Evolutionary conservation across 208 protist genomes (phyloP).

Genomic region (Leishmania turanica): DNA sequence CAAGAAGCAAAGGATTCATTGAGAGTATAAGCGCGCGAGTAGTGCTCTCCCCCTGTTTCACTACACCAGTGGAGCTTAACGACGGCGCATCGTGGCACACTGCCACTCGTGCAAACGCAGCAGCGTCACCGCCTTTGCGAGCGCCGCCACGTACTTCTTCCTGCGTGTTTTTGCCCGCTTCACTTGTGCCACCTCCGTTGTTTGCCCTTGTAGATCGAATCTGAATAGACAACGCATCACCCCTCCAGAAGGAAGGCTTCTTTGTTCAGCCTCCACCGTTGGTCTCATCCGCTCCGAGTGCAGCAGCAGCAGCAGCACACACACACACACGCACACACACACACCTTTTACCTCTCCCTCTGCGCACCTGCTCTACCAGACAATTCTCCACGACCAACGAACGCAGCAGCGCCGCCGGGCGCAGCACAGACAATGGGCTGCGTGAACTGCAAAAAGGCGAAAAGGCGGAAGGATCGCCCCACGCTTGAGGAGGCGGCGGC

Average conservation of each 20-base stretch:
- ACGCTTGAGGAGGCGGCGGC: slow-evolving; percentile 16
- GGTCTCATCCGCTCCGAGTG: not conserved
- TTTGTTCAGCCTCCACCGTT: not conserved
- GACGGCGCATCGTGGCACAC: not conserved
- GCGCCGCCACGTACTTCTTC: not conserved
- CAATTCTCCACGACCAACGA: not conserved
- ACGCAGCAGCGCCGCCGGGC: not conserved
- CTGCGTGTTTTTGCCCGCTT: not conserved
- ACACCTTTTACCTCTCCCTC: not conserved
- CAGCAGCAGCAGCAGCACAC: not conserved
- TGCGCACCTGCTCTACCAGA: not conserved
- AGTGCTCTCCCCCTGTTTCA: not conserved
- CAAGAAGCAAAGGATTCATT: not conserved
- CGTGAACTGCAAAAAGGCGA: slow-evolving; percentile 13
- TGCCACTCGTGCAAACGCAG: not conserved
- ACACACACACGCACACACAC: too few species aligned
- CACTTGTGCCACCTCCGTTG: not conserved
- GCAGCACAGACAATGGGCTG: slow-evolving; percentile 21
- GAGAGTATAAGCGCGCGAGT: not conserved
- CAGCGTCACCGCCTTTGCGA: not conserved
- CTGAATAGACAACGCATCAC: not conserved
- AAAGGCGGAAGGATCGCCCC: not conserved
- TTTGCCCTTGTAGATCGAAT: not conserved
- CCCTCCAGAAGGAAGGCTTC: not conserved
- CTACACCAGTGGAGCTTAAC: not conserved